Evolutionary conservation across 768 basidiomycete genomes (phyloP).

Genomic region (Mycena leptocephala): DNA sequence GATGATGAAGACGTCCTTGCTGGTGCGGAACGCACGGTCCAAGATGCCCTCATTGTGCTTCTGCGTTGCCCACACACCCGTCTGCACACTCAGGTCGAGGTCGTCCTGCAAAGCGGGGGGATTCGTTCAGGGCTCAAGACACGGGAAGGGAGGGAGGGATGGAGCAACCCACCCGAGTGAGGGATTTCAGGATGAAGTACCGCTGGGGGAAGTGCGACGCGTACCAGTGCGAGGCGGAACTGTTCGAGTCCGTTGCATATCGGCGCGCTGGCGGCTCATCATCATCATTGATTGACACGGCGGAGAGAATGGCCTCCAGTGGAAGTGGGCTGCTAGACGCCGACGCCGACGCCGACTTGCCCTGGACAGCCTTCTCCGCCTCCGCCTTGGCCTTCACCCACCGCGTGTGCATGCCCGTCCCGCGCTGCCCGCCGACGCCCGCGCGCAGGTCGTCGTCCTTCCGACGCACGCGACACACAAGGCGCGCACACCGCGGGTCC

Average conservation of each 20-base stretch:
- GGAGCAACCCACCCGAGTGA: constrained; percentile 74
- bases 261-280: constrained; percentile 20
- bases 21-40: constrained; percentile 93
- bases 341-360: constrained; percentile 41
- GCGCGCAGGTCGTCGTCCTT: constrained; percentile 90
- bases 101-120: constrained; percentile 72
- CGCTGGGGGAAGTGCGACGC: constrained; percentile 83
- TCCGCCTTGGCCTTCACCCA: constrained; percentile 80
- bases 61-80: constrained; percentile 93
- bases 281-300: constrained; percentile 43
- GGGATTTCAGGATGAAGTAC: constrained; percentile 93
- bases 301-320: constrained; percentile 50
- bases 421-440: constrained; percentile 95
- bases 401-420: constrained; percentile 85
- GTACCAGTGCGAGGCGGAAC: constrained; percentile 82
- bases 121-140: neutral
- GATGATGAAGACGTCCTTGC: constrained; percentile 88
- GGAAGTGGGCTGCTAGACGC: constrained; percentile 47
- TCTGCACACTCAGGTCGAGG: constrained; percentile 84
- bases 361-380: constrained; percentile 27
- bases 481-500: constrained; percentile 81
- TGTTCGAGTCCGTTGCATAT: constrained; percentile 61
- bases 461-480: constrained; percentile 88
- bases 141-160: neutral
- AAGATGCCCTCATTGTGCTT: constrained; percentile 92